Evolutionary conservation across 1,284 basidiomycete species (phyloP).

Genomic region (Sanguinoderma infundibulare): DNA sequence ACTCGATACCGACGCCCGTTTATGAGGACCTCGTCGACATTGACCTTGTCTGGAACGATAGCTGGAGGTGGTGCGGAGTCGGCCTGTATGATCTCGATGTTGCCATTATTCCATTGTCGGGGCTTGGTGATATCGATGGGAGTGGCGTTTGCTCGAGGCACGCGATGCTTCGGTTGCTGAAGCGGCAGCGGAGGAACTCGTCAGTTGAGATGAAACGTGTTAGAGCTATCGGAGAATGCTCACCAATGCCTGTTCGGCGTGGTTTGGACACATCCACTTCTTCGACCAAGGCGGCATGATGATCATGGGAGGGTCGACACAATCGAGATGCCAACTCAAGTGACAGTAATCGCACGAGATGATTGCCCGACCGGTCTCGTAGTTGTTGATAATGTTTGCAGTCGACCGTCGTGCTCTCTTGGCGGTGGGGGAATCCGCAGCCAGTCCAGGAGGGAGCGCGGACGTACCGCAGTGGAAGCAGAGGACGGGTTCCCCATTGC

Average conservation of each 20-base stretch:
- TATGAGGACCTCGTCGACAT: conserved; percentile 77
- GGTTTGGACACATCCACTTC: conserved; percentile 99
- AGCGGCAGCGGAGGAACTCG: background rate
- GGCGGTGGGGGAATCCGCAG: conserved; percentile 51
- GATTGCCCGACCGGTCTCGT: conserved; percentile 71
- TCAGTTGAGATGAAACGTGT: conserved; percentile 1
- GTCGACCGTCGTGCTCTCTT: conserved; percentile 57
- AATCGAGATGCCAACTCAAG: conserved; percentile 97
- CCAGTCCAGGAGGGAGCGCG: conserved; percentile 60
- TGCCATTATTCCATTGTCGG: conserved; percentile 87
- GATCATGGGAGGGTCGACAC: conserved; percentile 88
- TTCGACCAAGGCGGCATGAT: conserved; percentile 85
- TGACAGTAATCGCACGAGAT: conserved; percentile 96
- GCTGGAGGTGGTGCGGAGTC: conserved; percentile 47
- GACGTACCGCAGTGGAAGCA: conserved; percentile 92
- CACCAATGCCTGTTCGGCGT: conserved; percentile 82
- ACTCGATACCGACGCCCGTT: conserved; percentile 89
- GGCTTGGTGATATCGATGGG: conserved; percentile 74
- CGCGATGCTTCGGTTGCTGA: conserved; percentile 76
- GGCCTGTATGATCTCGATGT: conserved; percentile 84
- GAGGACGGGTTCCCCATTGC: conserved; percentile 79
- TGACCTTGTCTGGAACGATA: conserved; percentile 45
- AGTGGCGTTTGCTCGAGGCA: conserved; percentile 70
- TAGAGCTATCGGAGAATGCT: conserved; percentile 30
- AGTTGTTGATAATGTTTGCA: conserved; percentile 26